A percentile compares a stretch with the other conserved stretches of the same genome.
Conservation (phyloP, 805 yeast species). For the Wickerhamiella sergipiensis region DNA sequence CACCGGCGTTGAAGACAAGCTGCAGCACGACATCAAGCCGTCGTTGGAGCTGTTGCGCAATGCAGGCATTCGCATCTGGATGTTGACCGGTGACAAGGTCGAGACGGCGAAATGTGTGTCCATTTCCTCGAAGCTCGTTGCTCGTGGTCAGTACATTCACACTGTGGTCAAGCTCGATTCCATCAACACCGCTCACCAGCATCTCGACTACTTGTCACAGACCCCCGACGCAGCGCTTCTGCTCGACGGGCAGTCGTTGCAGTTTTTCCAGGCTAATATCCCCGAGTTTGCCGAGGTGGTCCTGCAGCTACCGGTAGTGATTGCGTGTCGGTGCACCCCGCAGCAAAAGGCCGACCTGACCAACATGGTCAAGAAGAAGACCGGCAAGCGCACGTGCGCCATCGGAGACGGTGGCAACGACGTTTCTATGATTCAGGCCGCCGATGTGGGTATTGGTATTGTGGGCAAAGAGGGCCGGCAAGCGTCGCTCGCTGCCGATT, state of each 20-base stretch:
- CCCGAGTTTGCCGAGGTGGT: conserved; percentile 61
- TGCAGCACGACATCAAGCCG: conserved; percentile 82
- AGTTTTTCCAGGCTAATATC: conserved; percentile 47
- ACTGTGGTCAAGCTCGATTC: conserved; percentile 53
- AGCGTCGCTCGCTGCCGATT: conserved; percentile 95
- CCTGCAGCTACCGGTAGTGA: conserved; percentile 76
- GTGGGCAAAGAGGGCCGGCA: conserved; percentile 98
- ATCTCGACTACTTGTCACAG: conserved; percentile 55
- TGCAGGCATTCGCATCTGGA: conserved; percentile 97
- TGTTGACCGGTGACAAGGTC: conserved; percentile 97
- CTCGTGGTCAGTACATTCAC: conserved; percentile 89
- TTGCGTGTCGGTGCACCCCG: conserved; percentile 97
- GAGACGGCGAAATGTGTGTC: conserved; percentile 98
- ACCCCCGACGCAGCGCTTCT: conserved; percentile 61
- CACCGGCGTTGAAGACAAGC: conserved; percentile 94
- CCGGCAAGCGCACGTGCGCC: conserved; percentile 87
- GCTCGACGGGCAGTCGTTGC: conserved; percentile 88
- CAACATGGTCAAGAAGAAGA: conserved; percentile 53
- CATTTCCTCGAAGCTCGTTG: conserved; percentile 82
- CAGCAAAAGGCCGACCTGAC: conserved; percentile 98
- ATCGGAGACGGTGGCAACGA: conserved; percentile 99
- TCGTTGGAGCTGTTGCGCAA: conserved; percentile 85
- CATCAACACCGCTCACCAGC: conserved; percentile 56
- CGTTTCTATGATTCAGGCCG: conserved; percentile 97
- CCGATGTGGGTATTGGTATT: conserved; percentile 97